Percentiles rank a stretch among this genome's conserved stretches.
Conservation (phyloP, 208 protist genomes). For the Plasmodiophora brassicae region DNA sequence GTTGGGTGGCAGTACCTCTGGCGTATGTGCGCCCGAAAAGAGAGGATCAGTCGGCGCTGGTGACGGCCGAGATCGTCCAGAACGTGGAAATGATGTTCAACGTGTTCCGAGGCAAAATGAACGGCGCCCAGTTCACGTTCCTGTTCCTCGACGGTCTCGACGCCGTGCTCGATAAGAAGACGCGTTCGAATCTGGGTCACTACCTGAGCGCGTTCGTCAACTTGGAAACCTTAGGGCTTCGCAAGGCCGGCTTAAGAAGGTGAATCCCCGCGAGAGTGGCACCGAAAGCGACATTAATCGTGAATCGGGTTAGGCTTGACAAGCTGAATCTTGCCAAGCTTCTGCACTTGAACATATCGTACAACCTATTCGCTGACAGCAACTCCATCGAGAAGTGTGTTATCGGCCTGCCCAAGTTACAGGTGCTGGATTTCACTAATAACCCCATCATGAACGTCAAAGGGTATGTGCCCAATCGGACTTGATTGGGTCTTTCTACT, state of each 20-base stretch:
- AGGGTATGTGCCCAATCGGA: not conserved
- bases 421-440: constrained; percentile 1
- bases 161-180: not conserved
- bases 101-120: constrained; percentile 9
- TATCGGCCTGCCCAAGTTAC: not conserved
- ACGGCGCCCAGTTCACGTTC: constrained; percentile 24
- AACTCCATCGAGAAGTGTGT: not conserved
- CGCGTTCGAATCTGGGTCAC: not conserved
- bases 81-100: not conserved
- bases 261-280: not conserved
- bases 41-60: not conserved
- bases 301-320: constrained; percentile 1
- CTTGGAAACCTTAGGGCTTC: not conserved
- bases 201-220: constrained; percentile 28
- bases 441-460: constrained; percentile 13
- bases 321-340: not conserved
- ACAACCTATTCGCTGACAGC: constrained; percentile 8
- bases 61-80: constrained; percentile 12
- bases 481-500: not conserved
- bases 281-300: not conserved
- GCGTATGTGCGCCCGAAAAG: not conserved
- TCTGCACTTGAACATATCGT: not conserved
- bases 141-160: constrained; percentile 25
- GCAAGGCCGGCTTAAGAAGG: not conserved
- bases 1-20: not conserved